phyloP scores from a whole-genome alignment of 169 alveolate genomes.

The Eimeria zaria region DNA sequence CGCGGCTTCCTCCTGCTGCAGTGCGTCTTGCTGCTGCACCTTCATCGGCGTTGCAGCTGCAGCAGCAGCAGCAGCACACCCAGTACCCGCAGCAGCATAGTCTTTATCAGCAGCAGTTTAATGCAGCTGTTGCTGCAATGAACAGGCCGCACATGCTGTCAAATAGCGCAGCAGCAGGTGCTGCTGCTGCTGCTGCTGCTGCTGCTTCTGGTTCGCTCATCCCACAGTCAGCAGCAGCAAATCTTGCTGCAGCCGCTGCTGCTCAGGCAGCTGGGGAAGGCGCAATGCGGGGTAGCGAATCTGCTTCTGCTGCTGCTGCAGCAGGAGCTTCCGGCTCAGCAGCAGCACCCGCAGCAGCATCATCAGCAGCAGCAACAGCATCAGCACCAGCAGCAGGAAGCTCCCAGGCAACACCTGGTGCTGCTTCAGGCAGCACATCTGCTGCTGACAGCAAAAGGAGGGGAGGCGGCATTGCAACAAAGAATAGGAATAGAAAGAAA shows the following conservation, averaged over 20 bases:
- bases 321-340: background rate
- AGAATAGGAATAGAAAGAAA: slow-evolving; percentile 19
- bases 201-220: background rate
- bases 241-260: slow-evolving; percentile 52
- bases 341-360: background rate
- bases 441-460: slow-evolving; percentile 19
- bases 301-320: slow-evolving; percentile 2
- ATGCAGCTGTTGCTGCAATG: background rate
- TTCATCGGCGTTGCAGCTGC: background rate
- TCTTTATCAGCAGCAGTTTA: background rate
- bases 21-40: slow-evolving; percentile 66
- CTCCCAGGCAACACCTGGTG: slow-evolving; percentile 6
- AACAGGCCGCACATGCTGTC: slow-evolving; percentile 1
- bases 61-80: slow-evolving; percentile 19
- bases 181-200: slow-evolving; percentile 1
- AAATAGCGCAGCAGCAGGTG: background rate
- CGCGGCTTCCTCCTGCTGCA: slow-evolving; percentile 55
- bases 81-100: slow-evolving; percentile 11
- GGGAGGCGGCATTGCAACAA: slow-evolving; percentile 21
- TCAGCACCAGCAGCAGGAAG: slow-evolving; percentile 44
- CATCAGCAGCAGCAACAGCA: background rate
- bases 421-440: background rate
- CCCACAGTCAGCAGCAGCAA: slow-evolving; percentile 31
- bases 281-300: background rate
- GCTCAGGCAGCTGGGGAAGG: slow-evolving; percentile 35